Base-by-base conservation (phyloP, 768 basidiomycete species). In the Hygrophoropsis aurantiaca region DNA sequence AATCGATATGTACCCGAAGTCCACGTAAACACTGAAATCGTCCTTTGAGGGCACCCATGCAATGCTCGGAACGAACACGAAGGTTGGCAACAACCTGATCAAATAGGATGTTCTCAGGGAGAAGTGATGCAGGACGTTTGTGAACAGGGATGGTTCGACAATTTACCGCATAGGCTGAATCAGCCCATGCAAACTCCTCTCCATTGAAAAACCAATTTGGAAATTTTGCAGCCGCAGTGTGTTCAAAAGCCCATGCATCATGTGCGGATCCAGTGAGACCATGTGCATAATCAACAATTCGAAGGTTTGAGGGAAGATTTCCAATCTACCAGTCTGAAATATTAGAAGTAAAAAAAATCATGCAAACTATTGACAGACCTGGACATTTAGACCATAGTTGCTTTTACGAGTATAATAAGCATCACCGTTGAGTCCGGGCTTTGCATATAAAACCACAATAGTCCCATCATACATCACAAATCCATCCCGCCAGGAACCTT, bases 401-500 rank as follows among this genome's bases (percentile, higher is more conserved):
- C 41, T 41, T 46, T 70, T 71, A 6, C 65, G 47, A 4, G 67
- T 65, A 39, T 55, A 70, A 40, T 71, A 72, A 15, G 59, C 64
- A 53, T 68, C 64, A 11, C 69, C 65, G 46, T 70, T 56, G 5
- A 56, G 18, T 0, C 56, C 58, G 20, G 64, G 65, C 27, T 64
- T 65, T 8, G 40, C 21, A 37, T 56, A 62, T 2, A 68, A 56
- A 8, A 57, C 55, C 13, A 70, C 58, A 46, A 64, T 64, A 0
- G 66, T 70, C 1, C 67, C 68, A 57, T 70, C 67, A 44, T 67
- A 66, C 60, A 66, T 69, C 1, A 67, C 26, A 56, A 59, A 72
- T 2, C 69, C 69, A 5, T 73, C 68, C 15, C 62, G 46, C 68
- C 66, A 71, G 7, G 54, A 15, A 13, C 65, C 64, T 24, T 35